phyloP scores from a whole-genome alignment of 2,329 filamentous ascomycete genomes.

The Penicillium brasilianum region DNA sequence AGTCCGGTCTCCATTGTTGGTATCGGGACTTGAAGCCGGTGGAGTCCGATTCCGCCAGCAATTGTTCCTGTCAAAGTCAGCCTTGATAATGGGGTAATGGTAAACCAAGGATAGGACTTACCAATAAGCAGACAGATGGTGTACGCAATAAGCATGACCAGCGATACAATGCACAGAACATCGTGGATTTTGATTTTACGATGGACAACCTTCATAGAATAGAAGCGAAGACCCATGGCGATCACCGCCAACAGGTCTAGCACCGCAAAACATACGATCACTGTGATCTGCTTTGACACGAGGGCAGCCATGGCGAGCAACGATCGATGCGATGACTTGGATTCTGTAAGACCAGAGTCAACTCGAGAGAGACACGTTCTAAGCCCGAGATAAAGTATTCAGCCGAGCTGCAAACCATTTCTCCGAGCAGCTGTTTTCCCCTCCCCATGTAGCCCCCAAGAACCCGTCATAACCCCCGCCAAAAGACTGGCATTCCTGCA shows the following conservation, averaged over 20 bases:
- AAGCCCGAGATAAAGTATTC: background rate
- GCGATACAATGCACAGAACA: background rate
- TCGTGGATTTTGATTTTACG: slow-evolving; percentile 1
- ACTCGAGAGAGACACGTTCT: background rate
- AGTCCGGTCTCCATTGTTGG: background rate
- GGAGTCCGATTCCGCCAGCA: background rate
- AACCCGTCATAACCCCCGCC: background rate
- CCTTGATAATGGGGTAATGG: background rate
- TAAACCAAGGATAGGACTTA: background rate
- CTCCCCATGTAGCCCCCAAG: background rate
- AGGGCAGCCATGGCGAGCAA: slow-evolving; percentile 2
- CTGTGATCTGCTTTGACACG: slow-evolving; percentile 1
- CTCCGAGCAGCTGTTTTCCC: background rate
- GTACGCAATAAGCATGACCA: slow-evolving; percentile 2
- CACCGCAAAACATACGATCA: background rate
- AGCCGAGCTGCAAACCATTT: background rate
- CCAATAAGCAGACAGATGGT: background rate
- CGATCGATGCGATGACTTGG: background rate
- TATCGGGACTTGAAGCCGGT: background rate
- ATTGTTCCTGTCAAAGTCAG: background rate
- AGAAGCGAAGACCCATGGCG: slow-evolving; percentile 2
- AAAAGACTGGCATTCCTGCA: no score
- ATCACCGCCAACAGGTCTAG: background rate
- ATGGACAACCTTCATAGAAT: slow-evolving; percentile 1
- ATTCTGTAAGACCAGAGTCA: background rate